A percentile compares a stretch with the other conserved stretches of the same genome.
These are phyloP conservation scores for Claviceps digitariae DNA, from an alignment of 2,329 filamentous ascomycete genomes.

Conservation along the genomic window DNA sequence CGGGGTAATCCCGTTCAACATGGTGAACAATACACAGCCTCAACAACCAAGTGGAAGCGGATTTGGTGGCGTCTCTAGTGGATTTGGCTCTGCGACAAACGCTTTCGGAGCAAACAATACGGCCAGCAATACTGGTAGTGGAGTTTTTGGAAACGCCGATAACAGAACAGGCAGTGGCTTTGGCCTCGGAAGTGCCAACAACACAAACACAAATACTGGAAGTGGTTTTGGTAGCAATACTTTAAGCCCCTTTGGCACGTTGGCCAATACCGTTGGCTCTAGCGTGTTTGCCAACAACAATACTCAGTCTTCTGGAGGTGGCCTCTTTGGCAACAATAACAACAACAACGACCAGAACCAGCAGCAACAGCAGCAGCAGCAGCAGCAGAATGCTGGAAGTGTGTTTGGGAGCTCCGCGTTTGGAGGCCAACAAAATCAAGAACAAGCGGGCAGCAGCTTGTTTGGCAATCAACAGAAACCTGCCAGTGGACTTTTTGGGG, in stretches of 20 bases:
- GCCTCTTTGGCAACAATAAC: constrained; percentile 28
- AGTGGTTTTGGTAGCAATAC: constrained; percentile 14
- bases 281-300: constrained; percentile 26
- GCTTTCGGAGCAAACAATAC: constrained; percentile 19
- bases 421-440: constrained; percentile 18
- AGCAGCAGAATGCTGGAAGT: constrained; percentile 14
- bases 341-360: constrained; percentile 13
- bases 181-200: constrained; percentile 29
- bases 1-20: constrained; percentile 13
- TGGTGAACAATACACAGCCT: constrained; percentile 10
- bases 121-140: constrained; percentile 17
- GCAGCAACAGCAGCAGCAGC: constrained; percentile 15
- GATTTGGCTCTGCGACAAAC: constrained; percentile 23
- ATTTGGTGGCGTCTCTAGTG: constrained; percentile 17
- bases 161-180: constrained; percentile 24
- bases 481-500: constrained; percentile 24
- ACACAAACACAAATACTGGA: constrained; percentile 9
- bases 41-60: constrained; percentile 11
- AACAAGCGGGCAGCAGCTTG: constrained; percentile 23
- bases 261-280: constrained; percentile 13
- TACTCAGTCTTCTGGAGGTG: constrained; percentile 23
- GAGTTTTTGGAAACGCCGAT: constrained; percentile 29
- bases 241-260: constrained; percentile 22
- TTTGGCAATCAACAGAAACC: constrained; percentile 33
- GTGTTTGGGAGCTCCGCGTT: constrained; percentile 23